phyloP scores from a whole-genome alignment of 2,329 filamentous ascomycete species.

The Ascochyta rabiei region DNA sequence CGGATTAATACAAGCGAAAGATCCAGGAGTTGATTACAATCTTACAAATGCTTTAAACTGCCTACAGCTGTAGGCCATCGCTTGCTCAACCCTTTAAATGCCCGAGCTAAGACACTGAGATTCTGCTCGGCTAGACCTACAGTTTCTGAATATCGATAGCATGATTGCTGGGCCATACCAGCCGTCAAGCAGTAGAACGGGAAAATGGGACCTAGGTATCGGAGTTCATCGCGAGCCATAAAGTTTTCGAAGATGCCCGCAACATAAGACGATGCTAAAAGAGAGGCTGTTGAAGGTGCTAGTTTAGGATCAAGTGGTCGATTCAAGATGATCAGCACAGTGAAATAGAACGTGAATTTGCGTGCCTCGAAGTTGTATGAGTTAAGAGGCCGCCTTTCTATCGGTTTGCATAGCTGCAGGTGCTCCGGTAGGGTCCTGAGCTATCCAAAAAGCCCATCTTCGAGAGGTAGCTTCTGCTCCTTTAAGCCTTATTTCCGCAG shows the following conservation, averaged over 20 bases:
- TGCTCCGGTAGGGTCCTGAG: conserved; percentile 44
- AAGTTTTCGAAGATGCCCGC: conserved; percentile 54
- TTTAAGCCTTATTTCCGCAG: conserved; percentile 42
- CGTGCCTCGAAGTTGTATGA: conserved; percentile 45
- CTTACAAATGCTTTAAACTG: conserved; percentile 37
- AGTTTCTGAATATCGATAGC: conserved; percentile 45
- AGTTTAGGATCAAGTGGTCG: conserved; percentile 39
- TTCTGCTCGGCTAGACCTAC: conserved; percentile 36
- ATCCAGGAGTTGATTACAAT: too few species aligned
- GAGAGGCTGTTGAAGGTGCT: conserved; percentile 45
- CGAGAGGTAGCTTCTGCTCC: conserved; percentile 42
- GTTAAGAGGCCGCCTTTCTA: conserved; percentile 31
- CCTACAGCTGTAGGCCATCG: conserved; percentile 42
- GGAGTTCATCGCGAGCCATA: conserved; percentile 50
- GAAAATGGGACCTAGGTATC: conserved; percentile 50
- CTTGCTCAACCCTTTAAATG: conserved; percentile 40
- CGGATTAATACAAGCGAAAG: not conserved
- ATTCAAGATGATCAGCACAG: conserved; percentile 49
- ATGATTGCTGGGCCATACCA: conserved; percentile 49
- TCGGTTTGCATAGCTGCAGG: conserved; percentile 35
- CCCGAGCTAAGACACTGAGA: conserved; percentile 33
- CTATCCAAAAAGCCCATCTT: conserved; percentile 51
- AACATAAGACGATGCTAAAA: conserved; percentile 51
- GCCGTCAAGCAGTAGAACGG: conserved; percentile 52
- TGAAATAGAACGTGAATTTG: conserved; percentile 50